Base-by-base conservation (phyloP, 805 yeast genomes). In the Saccharomycopsis sp. region DNA sequence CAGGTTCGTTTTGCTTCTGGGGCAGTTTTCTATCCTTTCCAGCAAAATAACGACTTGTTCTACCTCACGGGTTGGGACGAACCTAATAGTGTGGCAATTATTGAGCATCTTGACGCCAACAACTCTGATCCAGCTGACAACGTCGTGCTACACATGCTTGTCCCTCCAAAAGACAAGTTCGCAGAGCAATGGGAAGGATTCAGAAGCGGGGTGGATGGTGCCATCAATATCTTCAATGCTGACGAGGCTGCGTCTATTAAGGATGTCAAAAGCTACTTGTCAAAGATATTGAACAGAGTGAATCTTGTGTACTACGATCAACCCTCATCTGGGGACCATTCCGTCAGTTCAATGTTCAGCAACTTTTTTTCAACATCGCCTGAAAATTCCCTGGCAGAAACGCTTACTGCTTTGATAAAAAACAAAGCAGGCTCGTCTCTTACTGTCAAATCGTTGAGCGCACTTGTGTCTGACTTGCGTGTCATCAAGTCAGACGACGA, bases 121-220 rank as follows among this genome's bases (percentile, higher is more conserved):
- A 72, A 79, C n/a, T 80, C 78, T 24, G 63, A 64, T 23, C 48
- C 48, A 7, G 40, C 57, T 1, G 61, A 58, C 15, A 57, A 58
- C 54, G 75, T 81, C 40, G 68, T 79, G 7, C 80, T 88, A 63
- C 92, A 89, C 64, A 79, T 94, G 85, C 73, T 91, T 53, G 96
- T 92, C 2, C 97, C 91, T 2, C 91, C 90, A 15, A 86, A 87
- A 67, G 87, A 91, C 67, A 79, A 82, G 3, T 77, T 76, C 53
- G 81, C 80, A 21, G 99, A 94, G 71, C 82, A 86, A 62, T 94
- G 99, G 99, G 97, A 92, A 65, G 99, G 99, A 12, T 85, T 81
- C 50, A 80, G 96, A 64, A 86, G 95, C 16, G 99, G 99, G 1
- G 78, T 84, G 2, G 81, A 84, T 52, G 97, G 95, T 15, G 97